Evolutionary conservation across 495 filamentous ascomycete genomes (phyloP).

Genomic region (Penicillium coprophilum): DNA sequence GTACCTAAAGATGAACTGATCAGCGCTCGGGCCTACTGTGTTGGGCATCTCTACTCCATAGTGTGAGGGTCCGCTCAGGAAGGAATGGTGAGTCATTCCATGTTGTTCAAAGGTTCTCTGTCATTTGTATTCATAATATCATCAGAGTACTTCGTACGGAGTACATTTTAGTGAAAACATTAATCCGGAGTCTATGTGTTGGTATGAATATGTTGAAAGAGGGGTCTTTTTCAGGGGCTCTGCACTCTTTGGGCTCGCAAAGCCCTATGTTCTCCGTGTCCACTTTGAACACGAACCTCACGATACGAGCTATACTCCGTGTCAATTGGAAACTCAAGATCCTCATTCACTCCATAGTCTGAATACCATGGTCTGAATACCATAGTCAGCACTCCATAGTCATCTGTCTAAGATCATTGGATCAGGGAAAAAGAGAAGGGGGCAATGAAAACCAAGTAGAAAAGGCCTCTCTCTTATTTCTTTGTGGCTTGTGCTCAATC

Average conservation of each 20-base stretch:
- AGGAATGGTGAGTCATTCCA: background rate
- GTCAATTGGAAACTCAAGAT: background rate
- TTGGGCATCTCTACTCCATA: background rate
- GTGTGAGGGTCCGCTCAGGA: background rate
- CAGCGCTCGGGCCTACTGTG: background rate
- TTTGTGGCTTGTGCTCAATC: background rate
- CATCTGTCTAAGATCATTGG: background rate
- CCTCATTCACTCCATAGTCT: background rate
- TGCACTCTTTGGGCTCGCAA: background rate
- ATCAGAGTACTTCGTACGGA: background rate
- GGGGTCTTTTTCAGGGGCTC: background rate
- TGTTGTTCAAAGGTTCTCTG: too few relatives aligned
- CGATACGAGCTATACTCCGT: background rate
- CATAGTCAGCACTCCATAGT: background rate
- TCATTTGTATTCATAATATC: background rate
- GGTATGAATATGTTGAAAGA: background rate
- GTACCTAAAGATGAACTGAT: conserved; percentile 1
- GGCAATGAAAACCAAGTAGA: background rate
- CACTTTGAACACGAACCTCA: background rate
- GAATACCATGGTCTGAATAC: too few relatives aligned
- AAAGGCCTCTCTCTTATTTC: background rate
- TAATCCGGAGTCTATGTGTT: too few relatives aligned
- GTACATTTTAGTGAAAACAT: background rate
- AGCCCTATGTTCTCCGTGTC: background rate
- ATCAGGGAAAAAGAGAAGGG: background rate